Evolutionary conservation across 805 yeast species (phyloP), one percentile per base, ranked within the genome.

Genomic region (Starmerella khaoyaiensis): DNA sequence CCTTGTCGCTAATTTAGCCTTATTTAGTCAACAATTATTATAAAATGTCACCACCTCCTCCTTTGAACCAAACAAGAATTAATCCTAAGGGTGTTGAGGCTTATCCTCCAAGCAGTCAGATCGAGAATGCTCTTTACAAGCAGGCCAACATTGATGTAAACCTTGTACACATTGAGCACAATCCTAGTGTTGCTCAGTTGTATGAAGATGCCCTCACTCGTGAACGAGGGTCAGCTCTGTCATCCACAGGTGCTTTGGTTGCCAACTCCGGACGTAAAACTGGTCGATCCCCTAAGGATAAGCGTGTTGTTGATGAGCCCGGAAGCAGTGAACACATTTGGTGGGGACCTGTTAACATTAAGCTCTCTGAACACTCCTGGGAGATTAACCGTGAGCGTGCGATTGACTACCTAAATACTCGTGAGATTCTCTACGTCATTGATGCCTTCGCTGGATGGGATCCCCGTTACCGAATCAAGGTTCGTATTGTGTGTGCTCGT

Each of bases 391-490:
- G 93, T 61, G 87, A 87, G 52, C 81, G 98, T 65, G 97, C 98
- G 36, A 72, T 86, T 50, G 98, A 87, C 64, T 87, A 86, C 68
- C 72, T 87, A 61, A 80, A 94, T 71, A 87, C 97, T 39, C 79
- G 94, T 65, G 86, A 79, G 53, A 83, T 84, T 60, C 75, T 90
- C 54, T 87, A 79, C 63, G 86, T 87, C 47, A 84, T 87, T 49
- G 98, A 87, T 58, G 97, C 97, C 10, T 87, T 62, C 59, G 98
- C 97, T 33, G 98, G 98, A 49, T 87, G 98, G 98, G 98, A 87
- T 62, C 95, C 96, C 57, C 76, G 82, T 57, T 87, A 87, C 74
- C 75, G 97, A 67, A 74, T 86, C 61, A 87, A 87, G 69, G 93
- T 86, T 42, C 75, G 97, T 64, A 77, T 86, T 48, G 87, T 86